These are phyloP conservation scores for Glycine tomentella DNA, from an alignment of 306 rosid species.

Conservation along the genomic window DNA sequence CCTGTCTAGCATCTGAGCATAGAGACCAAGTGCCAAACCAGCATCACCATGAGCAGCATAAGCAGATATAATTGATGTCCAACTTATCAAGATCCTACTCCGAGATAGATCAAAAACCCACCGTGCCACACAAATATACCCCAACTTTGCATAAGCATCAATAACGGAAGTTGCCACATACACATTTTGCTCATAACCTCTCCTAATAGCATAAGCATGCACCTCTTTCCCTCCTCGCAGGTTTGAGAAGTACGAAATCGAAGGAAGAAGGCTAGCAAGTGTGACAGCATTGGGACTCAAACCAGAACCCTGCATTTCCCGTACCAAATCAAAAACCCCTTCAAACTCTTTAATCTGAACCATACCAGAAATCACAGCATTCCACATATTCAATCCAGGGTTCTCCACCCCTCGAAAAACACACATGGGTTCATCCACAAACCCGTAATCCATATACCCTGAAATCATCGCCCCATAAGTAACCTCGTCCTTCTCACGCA, in stretches of 20 bases:
- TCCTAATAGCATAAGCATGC: slow-evolving; percentile 76
- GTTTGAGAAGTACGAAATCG: slow-evolving; percentile 61
- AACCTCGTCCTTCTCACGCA: slow-evolving; percentile 75
- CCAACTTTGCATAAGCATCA: slow-evolving; percentile 79
- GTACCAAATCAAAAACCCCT: slow-evolving; percentile 58
- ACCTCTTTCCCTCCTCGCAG: slow-evolving; percentile 78
- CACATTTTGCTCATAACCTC: slow-evolving; percentile 59
- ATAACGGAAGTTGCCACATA: slow-evolving; percentile 75
- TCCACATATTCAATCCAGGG: slow-evolving; percentile 71
- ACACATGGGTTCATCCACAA: slow-evolving; percentile 69
- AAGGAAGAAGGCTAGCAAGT: slow-evolving; percentile 75
- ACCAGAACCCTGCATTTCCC: slow-evolving; percentile 66
- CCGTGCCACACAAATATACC: slow-evolving; percentile 68
- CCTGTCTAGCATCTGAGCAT: slow-evolving; percentile 61
- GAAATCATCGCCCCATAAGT: slow-evolving; percentile 75
- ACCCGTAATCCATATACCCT: slow-evolving; percentile 78
- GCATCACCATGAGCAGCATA: slow-evolving; percentile 83
- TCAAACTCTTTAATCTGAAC: slow-evolving; percentile 73
- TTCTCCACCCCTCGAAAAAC: slow-evolving; percentile 58
- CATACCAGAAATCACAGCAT: slow-evolving; percentile 78
- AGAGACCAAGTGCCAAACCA: slow-evolving; percentile 60
- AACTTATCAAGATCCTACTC: slow-evolving; percentile 66
- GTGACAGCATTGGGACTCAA: slow-evolving; percentile 72
- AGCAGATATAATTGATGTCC: slow-evolving; percentile 88
- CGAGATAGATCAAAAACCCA: slow-evolving; percentile 63